Percentiles rank a stretch among this genome's conserved stretches.
Evolutionary conservation across 2,329 filamentous ascomycete genomes (phyloP).

Genomic region (Penicillium sp.): DNA sequence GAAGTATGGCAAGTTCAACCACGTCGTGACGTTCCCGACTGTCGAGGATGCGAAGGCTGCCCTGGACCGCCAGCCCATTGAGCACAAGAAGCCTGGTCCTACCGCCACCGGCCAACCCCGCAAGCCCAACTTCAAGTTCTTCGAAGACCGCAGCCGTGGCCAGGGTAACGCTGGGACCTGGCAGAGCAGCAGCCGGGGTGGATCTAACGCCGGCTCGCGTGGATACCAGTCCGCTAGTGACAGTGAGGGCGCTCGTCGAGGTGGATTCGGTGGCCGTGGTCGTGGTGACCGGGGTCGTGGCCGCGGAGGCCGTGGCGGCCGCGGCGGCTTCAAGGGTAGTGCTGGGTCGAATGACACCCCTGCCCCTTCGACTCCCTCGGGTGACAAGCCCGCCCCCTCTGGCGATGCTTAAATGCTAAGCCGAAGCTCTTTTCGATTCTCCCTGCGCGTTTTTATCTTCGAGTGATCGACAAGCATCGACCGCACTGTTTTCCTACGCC

Average conservation of each 20-base stretch:
- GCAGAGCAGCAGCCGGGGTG: conserved; percentile 63
- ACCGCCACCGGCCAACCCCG: conserved; percentile 70
- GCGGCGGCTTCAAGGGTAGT: conserved; percentile 63
- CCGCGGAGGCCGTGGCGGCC: conserved; percentile 61
- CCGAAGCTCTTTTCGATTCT: conserved; percentile 19
- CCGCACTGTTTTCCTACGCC: conserved; percentile 17
- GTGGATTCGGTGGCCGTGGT: conserved; percentile 62
- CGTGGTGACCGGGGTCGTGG: conserved; percentile 58
- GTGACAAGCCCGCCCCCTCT: conserved; percentile 41
- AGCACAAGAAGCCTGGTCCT: conserved; percentile 68
- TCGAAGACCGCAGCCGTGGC: conserved; percentile 67
- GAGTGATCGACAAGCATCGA: conserved; percentile 8
- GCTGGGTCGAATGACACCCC: conserved; percentile 39
- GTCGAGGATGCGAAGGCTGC: conserved; percentile 79
- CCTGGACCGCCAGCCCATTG: conserved; percentile 72
- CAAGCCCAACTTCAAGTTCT: conserved; percentile 82
- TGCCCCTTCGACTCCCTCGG: conserved; percentile 34
- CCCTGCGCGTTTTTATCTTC: neutral
- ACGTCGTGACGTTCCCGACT: conserved; percentile 82
- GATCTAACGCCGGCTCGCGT: conserved; percentile 67
- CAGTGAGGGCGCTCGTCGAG: conserved; percentile 70
- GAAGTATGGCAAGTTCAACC: conserved; percentile 69
- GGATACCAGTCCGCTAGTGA: conserved; percentile 86
- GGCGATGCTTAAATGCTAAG: conserved; percentile 35
- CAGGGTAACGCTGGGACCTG: conserved; percentile 60